A percentile compares a stretch with the other conserved stretches of the same genome.
phyloP scores from a whole-genome alignment of 78 protist species.

The Dictyostelium capitatum region DNA sequence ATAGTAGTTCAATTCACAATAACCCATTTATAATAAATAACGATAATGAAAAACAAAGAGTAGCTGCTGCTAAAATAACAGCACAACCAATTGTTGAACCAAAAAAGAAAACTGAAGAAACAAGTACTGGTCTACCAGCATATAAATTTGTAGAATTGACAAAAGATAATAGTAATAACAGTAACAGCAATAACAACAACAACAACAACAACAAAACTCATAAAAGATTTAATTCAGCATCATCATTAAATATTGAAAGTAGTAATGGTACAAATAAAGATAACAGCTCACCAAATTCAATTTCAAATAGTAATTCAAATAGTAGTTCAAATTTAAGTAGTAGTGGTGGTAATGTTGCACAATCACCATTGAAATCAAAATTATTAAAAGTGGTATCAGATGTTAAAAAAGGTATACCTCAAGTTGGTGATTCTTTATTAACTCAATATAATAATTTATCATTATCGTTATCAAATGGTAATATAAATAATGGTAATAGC shows the following conservation, averaged over 20 bases:
- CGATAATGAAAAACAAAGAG: no score
- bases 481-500: neutral
- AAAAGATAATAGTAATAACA: neutral
- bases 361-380: slow-evolving; percentile 53
- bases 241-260: neutral
- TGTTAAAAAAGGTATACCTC: slow-evolving; percentile 42
- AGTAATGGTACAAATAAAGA: neutral
- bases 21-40: no score
- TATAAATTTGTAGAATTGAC: neutral
- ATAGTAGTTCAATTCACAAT: neutral
- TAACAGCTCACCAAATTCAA: neutral
- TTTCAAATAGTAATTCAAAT: neutral
- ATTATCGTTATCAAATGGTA: neutral
- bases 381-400: slow-evolving; percentile 38
- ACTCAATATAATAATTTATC: neutral
- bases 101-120: no score
- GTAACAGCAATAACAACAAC: neutral
- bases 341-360: neutral
- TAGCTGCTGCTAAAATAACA: no score
- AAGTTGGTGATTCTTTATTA: slow-evolving; percentile 44
- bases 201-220: slow-evolving; percentile 2
- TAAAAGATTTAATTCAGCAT: slow-evolving; percentile 12
- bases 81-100: no score
- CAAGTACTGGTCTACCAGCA: no score
- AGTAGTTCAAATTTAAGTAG: neutral